A percentile compares a stretch with the other conserved stretches of the same genome.
These are phyloP conservation scores for Austroboletus eburneus DNA, from an alignment of 768 basidiomycete species.

Conservation along the genomic window DNA sequence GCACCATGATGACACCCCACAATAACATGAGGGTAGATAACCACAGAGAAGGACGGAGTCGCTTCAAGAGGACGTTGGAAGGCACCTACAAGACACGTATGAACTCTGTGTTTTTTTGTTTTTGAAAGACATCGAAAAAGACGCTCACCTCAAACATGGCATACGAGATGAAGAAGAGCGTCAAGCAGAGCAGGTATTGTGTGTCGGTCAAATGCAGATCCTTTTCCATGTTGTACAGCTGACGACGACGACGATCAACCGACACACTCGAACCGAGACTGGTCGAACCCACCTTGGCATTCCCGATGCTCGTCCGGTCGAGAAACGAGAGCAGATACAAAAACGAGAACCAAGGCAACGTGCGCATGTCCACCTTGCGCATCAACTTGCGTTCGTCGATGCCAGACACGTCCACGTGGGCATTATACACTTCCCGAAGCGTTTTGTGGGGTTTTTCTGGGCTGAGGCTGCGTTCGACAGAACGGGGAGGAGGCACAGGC, in stretches of 20 bases:
- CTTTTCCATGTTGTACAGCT: slow-evolving; percentile 62
- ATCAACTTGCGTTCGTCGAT: slow-evolving; percentile 68
- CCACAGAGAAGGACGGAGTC: slow-evolving; percentile 75
- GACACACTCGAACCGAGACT: no score
- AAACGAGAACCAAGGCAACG: slow-evolving; percentile 69
- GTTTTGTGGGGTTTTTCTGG: no score
- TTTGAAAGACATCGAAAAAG: neutral
- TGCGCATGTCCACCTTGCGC: slow-evolving; percentile 63
- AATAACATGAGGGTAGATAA: slow-evolving; percentile 66
- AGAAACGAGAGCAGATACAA: slow-evolving; percentile 74
- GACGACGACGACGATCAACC: no score
- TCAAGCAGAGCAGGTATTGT: slow-evolving; percentile 63
- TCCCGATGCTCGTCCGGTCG: slow-evolving; percentile 54
- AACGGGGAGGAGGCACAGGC: no score
- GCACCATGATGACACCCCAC: slow-evolving; percentile 76
- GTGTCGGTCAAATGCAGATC: slow-evolving; percentile 59
- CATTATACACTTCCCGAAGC: slow-evolving; percentile 31
- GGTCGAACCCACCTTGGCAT: slow-evolving; percentile 24
- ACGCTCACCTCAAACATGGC: slow-evolving; percentile 59
- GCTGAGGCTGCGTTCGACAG: no score
- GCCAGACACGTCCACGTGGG: slow-evolving; percentile 53
- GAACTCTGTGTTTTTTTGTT: no score
- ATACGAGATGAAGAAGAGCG: slow-evolving; percentile 61
- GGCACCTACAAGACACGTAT: no score
- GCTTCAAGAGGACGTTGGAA: slow-evolving; percentile 68